These are phyloP conservation scores for Aspergillus novofumigatus DNA, from an alignment of 2,329 filamentous ascomycete genomes.

Conservation along the genomic window DNA sequence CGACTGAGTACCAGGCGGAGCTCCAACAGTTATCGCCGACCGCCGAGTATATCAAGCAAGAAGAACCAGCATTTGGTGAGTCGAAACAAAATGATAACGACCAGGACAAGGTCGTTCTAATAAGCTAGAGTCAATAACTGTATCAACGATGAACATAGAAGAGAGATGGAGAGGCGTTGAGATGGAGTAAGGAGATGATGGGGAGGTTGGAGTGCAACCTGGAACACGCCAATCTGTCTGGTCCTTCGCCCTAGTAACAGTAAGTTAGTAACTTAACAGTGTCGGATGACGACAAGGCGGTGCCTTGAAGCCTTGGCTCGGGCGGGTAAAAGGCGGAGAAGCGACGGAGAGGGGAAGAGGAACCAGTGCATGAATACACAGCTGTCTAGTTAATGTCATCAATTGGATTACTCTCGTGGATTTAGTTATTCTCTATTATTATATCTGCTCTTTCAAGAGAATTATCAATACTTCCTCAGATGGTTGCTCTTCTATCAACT, in stretches of 20 bases:
- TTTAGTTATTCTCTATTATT: background rate
- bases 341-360: background rate
- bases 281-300: background rate
- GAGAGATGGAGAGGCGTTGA: background rate
- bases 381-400: no score
- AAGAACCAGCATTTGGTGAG: background rate
- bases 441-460: background rate
- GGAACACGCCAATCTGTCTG: background rate
- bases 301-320: background rate
- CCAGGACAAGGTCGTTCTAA: background rate
- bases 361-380: no score
- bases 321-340: background rate
- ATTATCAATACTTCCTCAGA: background rate
- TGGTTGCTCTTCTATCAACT: background rate
- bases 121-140: background rate
- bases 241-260: background rate
- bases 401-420: no score
- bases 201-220: background rate
- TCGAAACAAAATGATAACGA: background rate
- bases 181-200: background rate
- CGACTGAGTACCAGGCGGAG: background rate
- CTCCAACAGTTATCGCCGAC: background rate
- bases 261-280: no score
- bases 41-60: background rate
- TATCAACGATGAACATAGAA: background rate